phyloP scores from a whole-genome alignment of 441 rosid genomes.

The Manihot esculenta region DNA sequence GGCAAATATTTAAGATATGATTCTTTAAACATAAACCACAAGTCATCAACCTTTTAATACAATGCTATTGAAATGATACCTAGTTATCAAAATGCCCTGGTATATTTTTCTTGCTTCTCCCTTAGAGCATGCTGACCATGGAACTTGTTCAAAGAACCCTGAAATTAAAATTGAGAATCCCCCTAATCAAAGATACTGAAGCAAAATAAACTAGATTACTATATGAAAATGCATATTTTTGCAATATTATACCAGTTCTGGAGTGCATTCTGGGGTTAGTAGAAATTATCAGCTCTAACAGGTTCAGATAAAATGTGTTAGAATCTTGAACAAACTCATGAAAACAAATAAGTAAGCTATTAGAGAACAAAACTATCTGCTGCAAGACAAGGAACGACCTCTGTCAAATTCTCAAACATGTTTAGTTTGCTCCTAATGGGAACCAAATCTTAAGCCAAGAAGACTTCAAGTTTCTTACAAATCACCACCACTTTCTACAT shows the following conservation, averaged over 20 bases:
- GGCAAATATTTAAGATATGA: background rate
- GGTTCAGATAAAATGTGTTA: constrained; percentile 8
- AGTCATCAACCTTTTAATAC: background rate
- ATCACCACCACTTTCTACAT: background rate
- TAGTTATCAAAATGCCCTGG: constrained; percentile 89
- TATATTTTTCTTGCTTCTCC: constrained; percentile 88
- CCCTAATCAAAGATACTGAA: background rate
- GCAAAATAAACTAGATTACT: background rate
- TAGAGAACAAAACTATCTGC: background rate
- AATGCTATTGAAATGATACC: constrained; percentile 37
- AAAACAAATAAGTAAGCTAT: background rate
- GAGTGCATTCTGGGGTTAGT: constrained; percentile 98
- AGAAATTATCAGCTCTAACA: constrained; percentile 84
- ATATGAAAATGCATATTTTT: background rate
- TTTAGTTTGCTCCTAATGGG: background rate
- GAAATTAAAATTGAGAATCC: constrained; percentile 14
- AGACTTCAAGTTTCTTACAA: background rate
- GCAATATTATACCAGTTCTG: constrained; percentile 52
- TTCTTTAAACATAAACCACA: background rate
- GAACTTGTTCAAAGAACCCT: constrained; percentile 93
- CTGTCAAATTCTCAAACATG: background rate
- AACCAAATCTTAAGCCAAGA: background rate
- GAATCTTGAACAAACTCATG: constrained; percentile 2
- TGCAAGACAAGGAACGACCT: background rate
- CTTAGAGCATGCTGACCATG: constrained; percentile 96